A percentile compares a stretch with the other conserved stretches of the same genome.
These are phyloP conservation scores for Podospora appendiculata DNA, from an alignment of 495 filamentous ascomycete species.

Conservation along the genomic window DNA sequence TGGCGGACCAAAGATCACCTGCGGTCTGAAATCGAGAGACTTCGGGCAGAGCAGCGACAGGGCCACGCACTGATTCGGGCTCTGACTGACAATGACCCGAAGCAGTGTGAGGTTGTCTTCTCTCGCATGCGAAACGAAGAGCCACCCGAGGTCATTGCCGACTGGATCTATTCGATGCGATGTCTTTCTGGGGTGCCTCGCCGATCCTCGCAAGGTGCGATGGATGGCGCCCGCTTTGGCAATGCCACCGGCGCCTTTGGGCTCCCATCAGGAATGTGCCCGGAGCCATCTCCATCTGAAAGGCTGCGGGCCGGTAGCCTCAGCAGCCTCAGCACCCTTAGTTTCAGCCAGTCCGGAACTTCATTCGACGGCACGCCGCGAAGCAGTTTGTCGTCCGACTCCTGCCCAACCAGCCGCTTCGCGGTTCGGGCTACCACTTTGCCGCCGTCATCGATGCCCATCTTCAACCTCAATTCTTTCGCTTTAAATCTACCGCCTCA, in stretches of 20 bases:
- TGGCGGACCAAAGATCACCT: constrained; percentile 26
- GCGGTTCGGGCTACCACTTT: neutral
- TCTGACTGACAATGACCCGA: constrained; percentile 16
- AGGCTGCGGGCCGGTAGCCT: constrained; percentile 2
- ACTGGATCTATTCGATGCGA: constrained; percentile 18
- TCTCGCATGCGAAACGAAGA: constrained; percentile 17
- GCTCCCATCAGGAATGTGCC: neutral
- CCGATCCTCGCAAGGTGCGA: neutral
- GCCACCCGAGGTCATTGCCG: constrained; percentile 18
- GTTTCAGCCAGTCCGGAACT: neutral
- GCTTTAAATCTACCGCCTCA: too few relatives aligned
- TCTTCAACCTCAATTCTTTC: neutral
- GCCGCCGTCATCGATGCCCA: neutral
- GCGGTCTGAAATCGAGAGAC: constrained; percentile 22
- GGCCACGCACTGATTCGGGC: constrained; percentile 20
- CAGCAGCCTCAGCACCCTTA: constrained; percentile 1
- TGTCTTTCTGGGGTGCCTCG: neutral
- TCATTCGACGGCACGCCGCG: constrained; percentile 2
- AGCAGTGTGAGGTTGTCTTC: constrained; percentile 15
- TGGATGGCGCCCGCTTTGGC: neutral
- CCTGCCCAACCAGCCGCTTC: neutral
- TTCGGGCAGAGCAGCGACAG: constrained; percentile 19
- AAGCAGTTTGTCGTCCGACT: constrained; percentile 1
- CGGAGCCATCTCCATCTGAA: constrained; percentile 1
- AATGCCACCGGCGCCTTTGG: neutral